Evolutionary conservation across 441 rosid genomes (phyloP), one percentile per base, ranked within the genome.

Genomic region (Adansonia grandidieri): DNA sequence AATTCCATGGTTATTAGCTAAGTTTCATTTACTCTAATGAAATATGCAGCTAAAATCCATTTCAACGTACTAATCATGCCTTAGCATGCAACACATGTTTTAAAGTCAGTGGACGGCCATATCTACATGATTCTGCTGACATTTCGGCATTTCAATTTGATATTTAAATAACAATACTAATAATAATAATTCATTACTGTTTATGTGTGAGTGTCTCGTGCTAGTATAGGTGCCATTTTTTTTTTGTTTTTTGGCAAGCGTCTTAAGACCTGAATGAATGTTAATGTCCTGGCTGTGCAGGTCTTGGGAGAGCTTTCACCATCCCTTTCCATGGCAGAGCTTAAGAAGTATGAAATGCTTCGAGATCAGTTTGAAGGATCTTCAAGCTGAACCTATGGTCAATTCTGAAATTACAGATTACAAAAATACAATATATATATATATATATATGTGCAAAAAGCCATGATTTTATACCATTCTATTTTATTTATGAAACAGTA

Each of bases 281-380:
- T 15, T 53, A n/a, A 32, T n/a, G 73, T 50, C 20, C 19, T 48
- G 40, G 32, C 17, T 48, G 70, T 82, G 76, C 86, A 96, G 98
- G 98, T 90, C 42, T 79, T 96, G 86, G 80, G 79, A 64, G 98
- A 94, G 83, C 89, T 94, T 15, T 91, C 97, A 24, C 98, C 99
- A 5, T 96, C 99, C 67, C 94, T 96, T 56, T 94, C 99, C 57
- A 74, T 85, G 85, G 88, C 91, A 13, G 99, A 96, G 86, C 93
- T 96, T 19, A 94, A 87, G 84, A 94, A 94, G 84, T 94, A 96
- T 4, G 98, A 96, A 84, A 48, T 72, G 78, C 88, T 96, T 51
- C 89, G 96, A 50, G 90, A 92, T 77, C 95, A 89, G 77, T 91
- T 91, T 76, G 87, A 91, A 87, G 97, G 97, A 61, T 84, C 90